Evolutionary conservation across 768 basidiomycete species (phyloP), one percentile per base, ranked within the genome.

Genomic region (Collybia sp.): DNA sequence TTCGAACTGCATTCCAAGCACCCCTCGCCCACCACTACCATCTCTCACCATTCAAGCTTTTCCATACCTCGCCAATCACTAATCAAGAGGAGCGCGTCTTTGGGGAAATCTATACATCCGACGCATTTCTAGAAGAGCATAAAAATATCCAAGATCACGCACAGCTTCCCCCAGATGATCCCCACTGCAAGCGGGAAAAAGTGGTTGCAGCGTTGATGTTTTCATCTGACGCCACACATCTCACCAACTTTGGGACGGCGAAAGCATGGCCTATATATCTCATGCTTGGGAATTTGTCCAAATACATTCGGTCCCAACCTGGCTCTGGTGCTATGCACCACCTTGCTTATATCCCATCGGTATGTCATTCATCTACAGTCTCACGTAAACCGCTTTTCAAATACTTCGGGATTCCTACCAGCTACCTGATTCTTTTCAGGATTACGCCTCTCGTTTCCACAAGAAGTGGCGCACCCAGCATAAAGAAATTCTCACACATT

Each of bases 321-420:
- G 55, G 49, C 6, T 57, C 57, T 0, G 53, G 57, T 15, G 60
- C 69, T 1, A 55, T 58, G 16, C 67, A 75, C 47, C 71, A 72
- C 45, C 10, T 74, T 2, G 72, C 68, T 10, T 76, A 74, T 53
- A 63, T 77, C 17, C 72, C 71, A 0, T 55, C 58, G 11, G 70
- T 73, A 48, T n/a, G n/a, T n/a, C n/a, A n/a, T n/a, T n/a, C n/a
- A 44, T 49, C 33, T 15, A 10, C 10, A 34, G 33, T 57, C 3
- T 10, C 15, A 33, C 30, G 30, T 16, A 8, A n/a, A 18, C 11
- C 17, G 20, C 8, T 40, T 43, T 4, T n/a, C 35, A 45, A 1
- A 19, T 15, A 8, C 18, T 43, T 10, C 10, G 15, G 15, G 10
- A 34, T 10, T 34, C 11, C 11, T 34, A 10, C 10, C 33, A 68